phyloP scores from a whole-genome alignment of 352 stramenopile species.

The Phytophthora melonis region DNA sequence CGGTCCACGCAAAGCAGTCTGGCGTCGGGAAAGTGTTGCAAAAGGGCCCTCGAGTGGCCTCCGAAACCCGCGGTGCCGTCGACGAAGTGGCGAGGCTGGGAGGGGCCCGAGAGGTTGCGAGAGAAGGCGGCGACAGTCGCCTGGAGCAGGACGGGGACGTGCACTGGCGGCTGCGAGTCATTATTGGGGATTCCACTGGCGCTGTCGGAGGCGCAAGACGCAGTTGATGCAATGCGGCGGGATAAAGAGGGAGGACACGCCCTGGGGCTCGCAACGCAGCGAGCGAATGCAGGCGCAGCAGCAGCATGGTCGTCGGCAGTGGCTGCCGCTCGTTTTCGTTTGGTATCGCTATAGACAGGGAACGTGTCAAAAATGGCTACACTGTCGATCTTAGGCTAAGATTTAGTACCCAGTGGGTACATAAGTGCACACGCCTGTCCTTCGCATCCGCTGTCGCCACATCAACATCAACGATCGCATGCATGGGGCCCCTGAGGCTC shows the following conservation, averaged over 20 bases:
- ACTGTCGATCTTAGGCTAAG: too few species aligned
- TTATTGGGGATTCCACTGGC: constrained; percentile 4
- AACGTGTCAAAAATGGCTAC: constrained; percentile 8
- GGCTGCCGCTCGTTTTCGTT: too few species aligned
- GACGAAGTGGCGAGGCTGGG: constrained; percentile 58
- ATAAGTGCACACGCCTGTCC: too few species aligned
- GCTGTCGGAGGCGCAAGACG: constrained; percentile 9
- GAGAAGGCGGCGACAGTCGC: constrained; percentile 55
- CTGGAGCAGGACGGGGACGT: constrained; percentile 70
- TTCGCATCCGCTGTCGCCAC: too few species aligned
- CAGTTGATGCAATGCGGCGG: constrained; percentile 1
- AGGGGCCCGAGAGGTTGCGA: constrained; percentile 26
- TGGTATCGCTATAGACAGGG: constrained; percentile 23
- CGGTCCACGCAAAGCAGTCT: constrained; percentile 84
- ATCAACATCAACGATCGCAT: too few species aligned
- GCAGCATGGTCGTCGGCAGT: constrained; percentile 7
- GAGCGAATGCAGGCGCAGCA: constrained; percentile 13
- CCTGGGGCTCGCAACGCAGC: constrained; percentile 1
- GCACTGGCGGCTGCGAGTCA: constrained; percentile 26
- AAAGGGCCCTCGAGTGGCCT: constrained; percentile 71
- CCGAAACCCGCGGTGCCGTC: constrained; percentile 80
- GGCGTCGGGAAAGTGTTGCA: constrained; percentile 52
- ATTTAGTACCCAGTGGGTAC: too few species aligned
- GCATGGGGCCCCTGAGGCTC: too few species aligned
- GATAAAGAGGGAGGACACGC: constrained; percentile 8